A percentile compares a stretch with the other conserved stretches of the same genome.
These are phyloP conservation scores for Backusella parvicylindrica DNA, from an alignment of 192 early-diverging fungal species.

Conservation along the genomic window DNA sequence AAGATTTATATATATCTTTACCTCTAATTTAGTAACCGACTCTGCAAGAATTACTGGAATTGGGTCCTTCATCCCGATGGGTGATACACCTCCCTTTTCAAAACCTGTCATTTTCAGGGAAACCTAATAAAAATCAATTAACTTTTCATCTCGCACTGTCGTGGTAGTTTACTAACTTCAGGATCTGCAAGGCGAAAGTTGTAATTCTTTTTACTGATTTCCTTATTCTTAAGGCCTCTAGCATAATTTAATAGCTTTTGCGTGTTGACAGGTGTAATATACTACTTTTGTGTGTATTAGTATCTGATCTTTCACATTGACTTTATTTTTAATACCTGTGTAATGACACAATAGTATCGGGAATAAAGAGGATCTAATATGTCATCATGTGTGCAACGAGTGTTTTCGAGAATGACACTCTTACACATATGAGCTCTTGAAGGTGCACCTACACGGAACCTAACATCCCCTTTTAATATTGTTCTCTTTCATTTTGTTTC, in stretches of 20 bases:
- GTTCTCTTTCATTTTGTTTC: background rate
- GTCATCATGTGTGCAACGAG: constrained; percentile 56
- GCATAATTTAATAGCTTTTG: constrained; percentile 64
- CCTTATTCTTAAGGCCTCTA: constrained; percentile 45
- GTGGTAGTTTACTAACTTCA: constrained; percentile 33
- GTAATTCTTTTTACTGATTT: constrained; percentile 65
- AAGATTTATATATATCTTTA: background rate
- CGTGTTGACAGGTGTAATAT: constrained; percentile 56
- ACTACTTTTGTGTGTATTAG: constrained; percentile 19
- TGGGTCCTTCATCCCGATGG: background rate
- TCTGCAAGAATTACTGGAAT: constrained; percentile 71
- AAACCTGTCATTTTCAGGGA: constrained; percentile 74
- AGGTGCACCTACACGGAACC: constrained; percentile 61
- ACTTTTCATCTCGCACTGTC: background rate
- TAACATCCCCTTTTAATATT: constrained; percentile 5
- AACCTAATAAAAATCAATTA: constrained; percentile 28
- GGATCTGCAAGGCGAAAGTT: constrained; percentile 74
- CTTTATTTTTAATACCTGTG: constrained; percentile 42
- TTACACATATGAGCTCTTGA: constrained; percentile 85
- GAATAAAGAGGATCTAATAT: constrained; percentile 51
- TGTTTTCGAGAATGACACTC: constrained; percentile 87
- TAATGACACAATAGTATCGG: constrained; percentile 65
- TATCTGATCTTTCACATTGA: background rate
- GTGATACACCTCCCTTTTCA: background rate
- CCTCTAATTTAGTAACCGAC: constrained; percentile 39